Base-by-base conservation (phyloP, 2,329 filamentous ascomycete genomes). In the Decorospora gaudefroyi region DNA sequence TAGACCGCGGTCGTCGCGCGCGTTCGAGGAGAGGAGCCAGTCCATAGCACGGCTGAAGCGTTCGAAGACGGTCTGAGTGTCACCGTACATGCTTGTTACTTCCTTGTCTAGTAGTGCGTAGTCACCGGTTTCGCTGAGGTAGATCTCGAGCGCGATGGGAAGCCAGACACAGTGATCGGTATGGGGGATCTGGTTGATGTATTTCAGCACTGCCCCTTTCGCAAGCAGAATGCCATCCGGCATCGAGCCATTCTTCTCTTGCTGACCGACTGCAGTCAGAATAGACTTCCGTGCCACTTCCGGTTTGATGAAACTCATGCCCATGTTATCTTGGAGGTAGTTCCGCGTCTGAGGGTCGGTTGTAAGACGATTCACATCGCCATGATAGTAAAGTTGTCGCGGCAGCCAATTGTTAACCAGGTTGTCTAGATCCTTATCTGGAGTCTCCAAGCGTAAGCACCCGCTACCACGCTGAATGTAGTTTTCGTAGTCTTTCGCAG, bases 151-250 rank as follows among this genome's bases (percentile, higher is more conserved):
- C 0, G 77, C 74, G 5, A 81, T 71, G 0, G 78, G 78, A 2
- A 82, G 69, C 79, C 79, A 82, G 3, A 82, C 77, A 49, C 79
- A 82, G 59, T 81, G 78, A 46, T 82, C 79, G 1, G 79, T 81
- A 53, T 82, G 79, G 15, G 79, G 79, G n/a, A 82, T 68, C 60
- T 81, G 78, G 64, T 82, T 82, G 69, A 82, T 81, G 64, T 81
- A 82, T 57, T 82, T 82, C 23, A 82, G 72, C 57, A 80, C 78
- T 1, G 78, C 79, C 27, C 75, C 79, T 51, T 79, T 74, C 12
- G 71, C 64, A 3, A 82, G 65, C 3, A 82, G 57, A 41, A 82
- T 80, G 4, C 79, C 79, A 54, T 82, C 79, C 0, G 79, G 79
- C 78, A 82, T 81, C 11, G 78, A 72, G n/a, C 79, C 79, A 15